phyloP scores from a whole-genome alignment of 1,139 yeast genomes.

The Geotrichum carabidarum region DNA sequence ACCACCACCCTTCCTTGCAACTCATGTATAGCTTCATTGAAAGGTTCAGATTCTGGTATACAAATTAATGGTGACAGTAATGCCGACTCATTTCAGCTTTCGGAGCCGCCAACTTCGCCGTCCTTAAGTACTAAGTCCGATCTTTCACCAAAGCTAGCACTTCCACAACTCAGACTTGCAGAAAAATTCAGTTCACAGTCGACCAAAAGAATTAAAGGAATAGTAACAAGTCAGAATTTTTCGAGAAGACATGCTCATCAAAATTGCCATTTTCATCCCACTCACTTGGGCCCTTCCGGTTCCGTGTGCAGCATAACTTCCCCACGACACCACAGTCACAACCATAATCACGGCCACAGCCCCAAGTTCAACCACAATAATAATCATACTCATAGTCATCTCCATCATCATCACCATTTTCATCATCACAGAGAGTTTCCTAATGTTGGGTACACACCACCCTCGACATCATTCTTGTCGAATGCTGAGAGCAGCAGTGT shows the following conservation, averaged over 20 bases:
- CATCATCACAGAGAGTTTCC: not conserved
- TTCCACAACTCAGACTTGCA: too few relatives aligned
- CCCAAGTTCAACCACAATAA: conserved; percentile 3
- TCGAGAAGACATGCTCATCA: not conserved
- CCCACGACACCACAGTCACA: conserved; percentile 8
- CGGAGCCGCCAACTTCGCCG: not conserved
- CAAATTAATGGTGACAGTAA: too few relatives aligned
- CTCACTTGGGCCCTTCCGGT: not conserved
- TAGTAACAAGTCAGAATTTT: not conserved
- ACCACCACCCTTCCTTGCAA: not conserved
- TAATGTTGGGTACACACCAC: not conserved
- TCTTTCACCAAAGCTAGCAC: too few relatives aligned
- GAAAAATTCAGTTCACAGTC: not conserved
- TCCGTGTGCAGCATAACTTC: conserved; percentile 3
- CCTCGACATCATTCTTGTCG: not conserved
- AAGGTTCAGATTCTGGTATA: too few relatives aligned
- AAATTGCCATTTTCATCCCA: not conserved
- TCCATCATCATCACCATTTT: not conserved
- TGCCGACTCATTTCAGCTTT: not conserved
- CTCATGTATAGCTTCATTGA: too few relatives aligned
- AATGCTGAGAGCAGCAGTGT: not conserved
- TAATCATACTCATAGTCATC: too few relatives aligned
- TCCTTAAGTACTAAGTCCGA: too few relatives aligned
- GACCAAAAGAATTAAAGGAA: conserved; percentile 1
- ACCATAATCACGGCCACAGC: not conserved